A percentile compares a stretch with the other conserved stretches of the same genome.
Evolutionary conservation across 345 rosid species (phyloP).

Genomic region (Excoecaria cochinchinensis): DNA sequence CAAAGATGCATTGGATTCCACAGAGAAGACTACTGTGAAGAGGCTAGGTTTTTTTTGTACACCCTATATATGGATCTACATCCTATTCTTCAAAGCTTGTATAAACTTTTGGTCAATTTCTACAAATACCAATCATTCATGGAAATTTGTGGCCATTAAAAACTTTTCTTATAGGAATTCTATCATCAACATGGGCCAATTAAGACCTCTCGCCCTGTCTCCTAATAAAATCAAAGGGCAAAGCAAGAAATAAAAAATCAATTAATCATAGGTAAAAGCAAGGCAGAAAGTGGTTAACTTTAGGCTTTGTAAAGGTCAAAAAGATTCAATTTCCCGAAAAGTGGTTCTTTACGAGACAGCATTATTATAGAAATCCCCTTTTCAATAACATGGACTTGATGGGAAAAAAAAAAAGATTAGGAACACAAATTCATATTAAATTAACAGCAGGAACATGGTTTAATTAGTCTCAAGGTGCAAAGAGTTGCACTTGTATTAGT

Average conservation of each 20-base stretch:
- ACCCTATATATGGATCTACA: conserved; percentile 6
- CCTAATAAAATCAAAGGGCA: conserved; percentile 15
- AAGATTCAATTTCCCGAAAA: conserved; percentile 52
- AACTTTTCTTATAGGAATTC: conserved; percentile 3
- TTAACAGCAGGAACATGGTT: neutral
- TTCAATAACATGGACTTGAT: conserved; percentile 15
- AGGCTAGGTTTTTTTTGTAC: neutral
- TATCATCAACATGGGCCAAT: conserved; percentile 19
- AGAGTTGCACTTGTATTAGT: neutral
- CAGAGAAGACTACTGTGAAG: neutral
- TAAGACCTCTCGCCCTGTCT: neutral
- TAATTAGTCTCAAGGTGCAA: conserved; percentile 10
- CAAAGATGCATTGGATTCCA: neutral
- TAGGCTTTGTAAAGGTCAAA: conserved; percentile 47
- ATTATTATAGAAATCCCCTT: conserved; percentile 22
- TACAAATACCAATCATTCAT: conserved; percentile 23
- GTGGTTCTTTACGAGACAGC: conserved; percentile 32
- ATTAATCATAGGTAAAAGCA: conserved; percentile 30
- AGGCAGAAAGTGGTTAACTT: conserved; percentile 31
- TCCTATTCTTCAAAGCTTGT: neutral
- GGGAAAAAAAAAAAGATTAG: neutral
- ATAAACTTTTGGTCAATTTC: conserved; percentile 4
- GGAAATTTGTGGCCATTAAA: conserved; percentile 25
- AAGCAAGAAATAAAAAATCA: conserved; percentile 4
- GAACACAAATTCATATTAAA: neutral